These are phyloP conservation scores for Exophiala sideris DNA, from an alignment of 2,329 filamentous ascomycete genomes.

Conservation along the genomic window DNA sequence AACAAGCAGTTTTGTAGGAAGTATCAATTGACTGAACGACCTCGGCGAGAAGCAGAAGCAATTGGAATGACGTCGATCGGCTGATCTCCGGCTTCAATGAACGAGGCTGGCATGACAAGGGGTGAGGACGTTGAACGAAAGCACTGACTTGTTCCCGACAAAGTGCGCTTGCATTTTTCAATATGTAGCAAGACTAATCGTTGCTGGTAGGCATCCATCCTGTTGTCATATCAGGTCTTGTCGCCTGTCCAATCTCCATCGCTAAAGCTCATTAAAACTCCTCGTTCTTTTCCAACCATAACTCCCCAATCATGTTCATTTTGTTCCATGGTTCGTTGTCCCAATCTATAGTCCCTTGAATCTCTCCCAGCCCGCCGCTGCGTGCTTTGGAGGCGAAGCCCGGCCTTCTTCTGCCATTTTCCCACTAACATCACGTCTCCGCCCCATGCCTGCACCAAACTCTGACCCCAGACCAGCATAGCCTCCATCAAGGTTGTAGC, in stretches of 20 bases:
- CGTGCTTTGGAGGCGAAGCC: constrained; percentile 24
- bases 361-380: constrained; percentile 43
- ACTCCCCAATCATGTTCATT: not conserved
- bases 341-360: constrained; percentile 42
- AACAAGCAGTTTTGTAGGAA: no score
- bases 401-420: constrained; percentile 47
- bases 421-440: constrained; percentile 46
- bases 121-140: no score
- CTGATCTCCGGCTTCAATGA: no score
- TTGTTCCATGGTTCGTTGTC: not conserved
- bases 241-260: not conserved
- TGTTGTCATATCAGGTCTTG: no score
- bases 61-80: no score
- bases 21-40: no score
- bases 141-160: no score
- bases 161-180: no score
- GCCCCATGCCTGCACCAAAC: constrained; percentile 39
- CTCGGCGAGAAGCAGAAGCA: no score
- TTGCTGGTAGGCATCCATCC: no score
- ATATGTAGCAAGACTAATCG: no score
- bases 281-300: not conserved
- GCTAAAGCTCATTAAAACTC: not conserved
- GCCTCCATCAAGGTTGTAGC: constrained; percentile 21
- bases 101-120: no score
- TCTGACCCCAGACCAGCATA: constrained; percentile 29